Evolutionary conservation across 2,329 filamentous ascomycete genomes (phyloP), one percentile per base, ranked within the genome.

Genomic region (Stylonectria norvegica): DNA sequence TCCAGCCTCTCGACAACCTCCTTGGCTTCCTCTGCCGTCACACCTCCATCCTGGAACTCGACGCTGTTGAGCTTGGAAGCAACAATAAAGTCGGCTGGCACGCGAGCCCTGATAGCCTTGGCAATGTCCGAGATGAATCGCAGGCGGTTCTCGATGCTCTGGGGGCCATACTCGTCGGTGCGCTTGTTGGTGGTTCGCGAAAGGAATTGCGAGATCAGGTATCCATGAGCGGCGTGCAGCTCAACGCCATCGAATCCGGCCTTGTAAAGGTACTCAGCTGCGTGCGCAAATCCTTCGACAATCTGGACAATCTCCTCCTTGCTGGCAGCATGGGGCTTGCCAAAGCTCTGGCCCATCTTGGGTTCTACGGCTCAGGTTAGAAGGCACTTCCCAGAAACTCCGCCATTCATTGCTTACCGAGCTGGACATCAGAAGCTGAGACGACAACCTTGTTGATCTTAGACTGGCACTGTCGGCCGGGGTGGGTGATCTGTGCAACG

Each of bases 401-500:
- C n/a, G 5, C 3, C 11, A 16, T 17, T 25, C 48, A 25, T 7
- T 25, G 12, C 22, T 35, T 36, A 53, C 57, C 42, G 4, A 59
- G 53, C 33, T 59, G 59, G 5, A 66, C 45, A 16, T 61, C 63
- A 15, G 60, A 64, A 4, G 67, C 61, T 11, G 66, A 66, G 23
- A 69, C 60, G n/a, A 65, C 58, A 38, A 62, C 52, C 23, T 56
- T 53, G 33, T 59, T 54, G 6, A 69, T 47, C 2, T 43, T 50
- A 1, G 55, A 54, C 9, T 51, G 38, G 3, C 62, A 56, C 53
- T 83, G 79, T 1, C 79, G 68, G 10, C 81, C 81, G 0, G 79
- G 76, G 50, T 85, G 81, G 34, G 66, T 71, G 37, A 85, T 68
- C 55, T 85, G 80, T 1, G 63, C 78, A 9, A 84, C 60, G 20